Conservation (phyloP, 345 rosid species). For the Hibiscus syriacus region DNA sequence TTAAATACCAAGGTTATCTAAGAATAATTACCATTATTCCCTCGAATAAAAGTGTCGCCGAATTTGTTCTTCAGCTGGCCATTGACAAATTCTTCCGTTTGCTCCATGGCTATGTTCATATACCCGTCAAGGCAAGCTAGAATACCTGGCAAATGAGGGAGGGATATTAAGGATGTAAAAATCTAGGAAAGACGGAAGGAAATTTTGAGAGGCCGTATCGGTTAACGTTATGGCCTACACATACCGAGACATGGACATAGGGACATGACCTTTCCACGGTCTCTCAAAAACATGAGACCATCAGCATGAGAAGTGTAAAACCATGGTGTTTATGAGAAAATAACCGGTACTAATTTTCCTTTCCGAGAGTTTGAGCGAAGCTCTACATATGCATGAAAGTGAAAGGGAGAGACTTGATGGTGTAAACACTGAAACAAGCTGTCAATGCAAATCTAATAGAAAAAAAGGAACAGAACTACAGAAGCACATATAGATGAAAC, state of each 20-base stretch:
- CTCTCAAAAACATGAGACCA: background rate
- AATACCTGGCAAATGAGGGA: constrained; percentile 41
- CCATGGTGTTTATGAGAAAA: background rate
- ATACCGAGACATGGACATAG: no score
- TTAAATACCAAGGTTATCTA: background rate
- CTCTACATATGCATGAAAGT: background rate
- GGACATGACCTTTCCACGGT: no score
- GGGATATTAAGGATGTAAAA: background rate
- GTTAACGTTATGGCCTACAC: background rate
- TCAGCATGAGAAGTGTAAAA: background rate
- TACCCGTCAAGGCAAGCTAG: no score
- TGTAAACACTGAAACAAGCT: background rate
- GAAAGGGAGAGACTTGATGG: background rate
- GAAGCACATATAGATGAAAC: background rate
- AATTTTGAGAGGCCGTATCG: no score
- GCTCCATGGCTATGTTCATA: constrained; percentile 98
- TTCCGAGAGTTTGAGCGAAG: background rate
- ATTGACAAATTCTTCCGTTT: constrained; percentile 86
- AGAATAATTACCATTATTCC: constrained; percentile 58
- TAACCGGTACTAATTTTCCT: background rate
- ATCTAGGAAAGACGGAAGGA: background rate
- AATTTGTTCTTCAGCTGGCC: constrained; percentile 92
- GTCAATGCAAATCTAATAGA: background rate
- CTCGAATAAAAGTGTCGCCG: constrained; percentile 94
- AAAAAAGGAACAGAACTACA: no score